phyloP scores from a whole-genome alignment of 495 filamentous ascomycete species.

The Neurospora sp. region DNA sequence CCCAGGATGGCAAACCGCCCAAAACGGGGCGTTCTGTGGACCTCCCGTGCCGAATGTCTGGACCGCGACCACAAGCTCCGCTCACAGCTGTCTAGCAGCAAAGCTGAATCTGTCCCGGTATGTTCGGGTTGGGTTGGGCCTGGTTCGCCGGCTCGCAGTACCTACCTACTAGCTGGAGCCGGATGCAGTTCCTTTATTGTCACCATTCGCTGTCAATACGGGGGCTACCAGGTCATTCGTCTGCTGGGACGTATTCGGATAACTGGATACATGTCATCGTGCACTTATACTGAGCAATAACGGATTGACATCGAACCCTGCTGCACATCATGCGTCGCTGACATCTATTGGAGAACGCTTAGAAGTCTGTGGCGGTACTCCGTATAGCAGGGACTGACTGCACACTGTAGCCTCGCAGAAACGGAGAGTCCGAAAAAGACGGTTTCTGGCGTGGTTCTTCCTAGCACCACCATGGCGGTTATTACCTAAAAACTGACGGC shows the following conservation, averaged over 20 bases:
- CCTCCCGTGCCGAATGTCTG: conserved; percentile 2
- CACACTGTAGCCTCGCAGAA: neutral
- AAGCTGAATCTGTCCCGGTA: neutral
- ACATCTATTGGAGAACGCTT: neutral
- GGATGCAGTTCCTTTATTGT: neutral
- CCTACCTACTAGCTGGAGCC: neutral
- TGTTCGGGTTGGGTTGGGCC: neutral
- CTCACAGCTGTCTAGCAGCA: neutral
- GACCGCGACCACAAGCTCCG: neutral
- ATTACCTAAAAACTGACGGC: neutral
- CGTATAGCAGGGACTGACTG: neutral
- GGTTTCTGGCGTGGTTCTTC: neutral
- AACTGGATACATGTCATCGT: neutral
- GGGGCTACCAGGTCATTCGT: neutral
- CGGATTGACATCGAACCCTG: conserved; percentile 13
- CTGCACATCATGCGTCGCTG: conserved; percentile 15
- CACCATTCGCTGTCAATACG: neutral
- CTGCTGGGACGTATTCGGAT: neutral
- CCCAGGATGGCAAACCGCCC: neutral
- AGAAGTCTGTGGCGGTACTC: neutral
- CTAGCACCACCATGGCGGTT: neutral
- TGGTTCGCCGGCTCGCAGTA: neutral
- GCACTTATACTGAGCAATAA: neutral
- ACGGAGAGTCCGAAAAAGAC: neutral
- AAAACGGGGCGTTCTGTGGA: neutral